Percentiles rank a stretch among this genome's conserved stretches.
These are phyloP conservation scores for Lithospermum erythrorhizon DNA, from an alignment of 257 asterid species.

Conservation along the genomic window DNA sequence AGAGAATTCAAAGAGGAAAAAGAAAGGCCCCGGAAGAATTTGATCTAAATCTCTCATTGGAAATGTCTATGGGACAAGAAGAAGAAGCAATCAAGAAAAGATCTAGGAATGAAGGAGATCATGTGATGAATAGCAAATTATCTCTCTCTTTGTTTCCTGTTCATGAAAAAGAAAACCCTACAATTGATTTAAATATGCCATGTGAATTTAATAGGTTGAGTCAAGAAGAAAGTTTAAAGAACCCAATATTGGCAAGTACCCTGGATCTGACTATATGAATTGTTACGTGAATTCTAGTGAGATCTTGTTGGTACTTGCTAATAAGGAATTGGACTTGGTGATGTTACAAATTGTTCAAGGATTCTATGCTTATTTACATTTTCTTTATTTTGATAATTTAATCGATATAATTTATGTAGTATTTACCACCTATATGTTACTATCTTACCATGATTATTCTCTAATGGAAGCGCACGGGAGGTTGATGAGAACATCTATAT, in stretches of 20 bases:
- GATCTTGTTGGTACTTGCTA: conserved; percentile 32
- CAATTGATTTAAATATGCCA: conserved; percentile 5
- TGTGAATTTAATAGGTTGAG: conserved; percentile 2
- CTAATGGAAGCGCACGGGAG: no score
- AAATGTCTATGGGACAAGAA: neutral
- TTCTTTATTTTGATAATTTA: no score
- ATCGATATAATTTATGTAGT: neutral
- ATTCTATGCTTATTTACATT: no score
- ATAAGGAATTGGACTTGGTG: conserved; percentile 1
- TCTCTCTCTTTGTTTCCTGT: conserved; percentile 20
- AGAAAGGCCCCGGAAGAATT: conserved; percentile 10
- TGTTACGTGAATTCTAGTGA: conserved; percentile 23
- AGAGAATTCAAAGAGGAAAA: neutral
- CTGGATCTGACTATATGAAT: conserved; percentile 29
- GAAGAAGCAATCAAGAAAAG: neutral
- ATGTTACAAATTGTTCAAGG: neutral
- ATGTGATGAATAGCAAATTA: conserved; percentile 10
- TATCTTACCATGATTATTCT: no score
- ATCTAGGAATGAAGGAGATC: conserved; percentile 12
- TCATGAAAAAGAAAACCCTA: neutral
- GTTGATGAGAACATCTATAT: no score
- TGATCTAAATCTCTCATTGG: conserved; percentile 17
- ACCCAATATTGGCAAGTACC: conserved; percentile 22
- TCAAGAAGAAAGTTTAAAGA: conserved; percentile 1
- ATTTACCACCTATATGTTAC: no score